Conservation (phyloP, 208 protist genomes). For the Endotrypanum monterogeii region DNA sequence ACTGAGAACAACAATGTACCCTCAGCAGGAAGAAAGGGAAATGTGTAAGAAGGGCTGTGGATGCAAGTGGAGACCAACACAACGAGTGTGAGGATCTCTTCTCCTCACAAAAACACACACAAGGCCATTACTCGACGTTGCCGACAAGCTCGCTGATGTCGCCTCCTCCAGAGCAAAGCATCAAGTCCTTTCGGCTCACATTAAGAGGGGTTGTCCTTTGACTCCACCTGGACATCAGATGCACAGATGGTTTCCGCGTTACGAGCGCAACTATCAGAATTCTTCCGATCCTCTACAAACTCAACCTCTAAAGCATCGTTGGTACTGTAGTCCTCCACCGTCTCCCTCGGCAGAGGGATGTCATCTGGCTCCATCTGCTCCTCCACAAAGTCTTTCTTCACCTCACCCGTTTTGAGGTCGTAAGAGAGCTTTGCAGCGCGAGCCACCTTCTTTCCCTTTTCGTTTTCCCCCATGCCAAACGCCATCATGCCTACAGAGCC, state of each 20-base stretch:
- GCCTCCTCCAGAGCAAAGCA: neutral
- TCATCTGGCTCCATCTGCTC: slow-evolving; percentile 90
- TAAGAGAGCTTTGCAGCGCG: slow-evolving; percentile 73
- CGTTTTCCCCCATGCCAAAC: slow-evolving; percentile 89
- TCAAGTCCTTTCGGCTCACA: neutral
- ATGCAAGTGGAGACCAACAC: neutral
- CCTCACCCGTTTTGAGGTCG: slow-evolving; percentile 77
- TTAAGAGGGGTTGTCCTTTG: neutral
- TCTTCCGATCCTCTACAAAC: slow-evolving; percentile 68
- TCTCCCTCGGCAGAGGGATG: slow-evolving; percentile 73
- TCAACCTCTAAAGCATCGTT: slow-evolving; percentile 82
- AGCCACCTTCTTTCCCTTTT: slow-evolving; percentile 90
- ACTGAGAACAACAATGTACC: neutral
- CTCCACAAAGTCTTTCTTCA: slow-evolving; percentile 89
- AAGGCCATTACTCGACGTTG: neutral
- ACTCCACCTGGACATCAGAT: slow-evolving; percentile 55
- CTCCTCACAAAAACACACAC: neutral
- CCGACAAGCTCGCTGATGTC: neutral
- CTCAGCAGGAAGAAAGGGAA: neutral
- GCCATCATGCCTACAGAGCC: slow-evolving; percentile 88
- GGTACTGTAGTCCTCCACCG: slow-evolving; percentile 74
- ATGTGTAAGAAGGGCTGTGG: neutral
- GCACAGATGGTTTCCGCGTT: slow-evolving; percentile 36
- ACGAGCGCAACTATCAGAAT: slow-evolving; percentile 3
- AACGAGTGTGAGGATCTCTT: neutral